Evolutionary conservation across 176 grass and related monocot species (phyloP), one percentile per base, ranked within the genome.

Genomic region (Avena eriantha): DNA sequence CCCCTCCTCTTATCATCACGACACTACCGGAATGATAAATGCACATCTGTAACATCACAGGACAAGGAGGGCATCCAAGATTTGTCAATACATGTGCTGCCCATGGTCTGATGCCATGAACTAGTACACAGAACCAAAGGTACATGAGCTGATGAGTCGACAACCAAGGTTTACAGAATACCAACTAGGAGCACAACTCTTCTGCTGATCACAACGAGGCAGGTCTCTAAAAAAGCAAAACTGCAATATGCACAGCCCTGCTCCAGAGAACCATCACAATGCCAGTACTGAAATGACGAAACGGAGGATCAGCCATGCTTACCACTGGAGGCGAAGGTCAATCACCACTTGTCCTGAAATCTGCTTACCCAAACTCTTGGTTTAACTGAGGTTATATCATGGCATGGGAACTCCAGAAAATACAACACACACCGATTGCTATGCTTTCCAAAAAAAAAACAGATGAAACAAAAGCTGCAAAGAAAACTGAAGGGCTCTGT

Each of bases 401-500:
- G 6, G 4, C 23, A 49, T 5, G 7, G 49, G 78, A 73, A 19
- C 45, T 46, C 45, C 46, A 33, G n/a, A 21, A 15, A 16, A 22
- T 39, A 79, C 22, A 3, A 86, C 59, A 64, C 13, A 17, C 4
- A 33, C 3, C 64, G 51, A 18, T 77, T 36, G 54, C 29, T 29
- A 51, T 15, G 72, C 72, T 46, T 65, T 58, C 31, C 39, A 14
- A 70, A 18, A 80, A n/a, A 8, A 23, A 41, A 10, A 47, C 29
- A 51, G 11, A 75, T 31, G 3, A 68, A 74, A 29, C 56, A 48
- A 58, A 47, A 81, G 86, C 58, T 69, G 41, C 51, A 57, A 76
- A 22, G 68, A 74, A 81, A 80, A 81, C 39, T 18, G 21, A 81
- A 77, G 76, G 59, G 69, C 86, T 77, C 19, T 21, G 81, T 84